Evolutionary conservation across 2,329 filamentous ascomycete species (phyloP).

Genomic region (Penicillium capsulatum): DNA sequence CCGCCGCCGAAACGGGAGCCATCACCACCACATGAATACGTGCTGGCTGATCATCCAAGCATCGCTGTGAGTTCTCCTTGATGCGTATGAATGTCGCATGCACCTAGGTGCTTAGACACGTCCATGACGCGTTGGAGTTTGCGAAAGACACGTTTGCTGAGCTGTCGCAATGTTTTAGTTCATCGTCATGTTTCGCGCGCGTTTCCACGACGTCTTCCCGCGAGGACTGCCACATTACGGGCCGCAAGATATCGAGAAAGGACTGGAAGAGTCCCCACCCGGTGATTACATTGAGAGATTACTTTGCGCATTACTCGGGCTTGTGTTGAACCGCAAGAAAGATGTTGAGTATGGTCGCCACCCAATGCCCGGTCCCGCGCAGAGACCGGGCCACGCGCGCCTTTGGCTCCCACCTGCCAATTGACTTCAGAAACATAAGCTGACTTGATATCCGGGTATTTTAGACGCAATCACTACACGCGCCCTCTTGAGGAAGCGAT

Average conservation of each 20-base stretch:
- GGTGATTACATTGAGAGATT: conserved; percentile 83
- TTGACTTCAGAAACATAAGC: conserved; percentile 22
- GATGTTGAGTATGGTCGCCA: conserved; percentile 80
- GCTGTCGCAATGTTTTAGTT: conserved; percentile 59
- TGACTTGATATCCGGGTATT: conserved; percentile 21
- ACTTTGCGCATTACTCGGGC: conserved; percentile 79
- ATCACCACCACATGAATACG: conserved; percentile 85
- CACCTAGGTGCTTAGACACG: conserved; percentile 9
- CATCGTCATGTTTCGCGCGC: conserved; percentile 94
- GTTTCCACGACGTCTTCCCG: conserved; percentile 85
- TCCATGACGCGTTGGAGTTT: conserved; percentile 27
- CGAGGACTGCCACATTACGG: conserved; percentile 85
- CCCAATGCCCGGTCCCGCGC: conserved; percentile 15
- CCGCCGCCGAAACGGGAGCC: conserved; percentile 74
- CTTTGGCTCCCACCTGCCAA: conserved; percentile 6
- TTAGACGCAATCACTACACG: conserved; percentile 83
- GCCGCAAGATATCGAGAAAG: conserved; percentile 89
- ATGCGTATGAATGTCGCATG: not conserved
- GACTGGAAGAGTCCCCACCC: conserved; percentile 70
- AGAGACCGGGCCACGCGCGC: conserved; percentile 9
- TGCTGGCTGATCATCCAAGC: conserved; percentile 82
- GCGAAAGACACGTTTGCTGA: conserved; percentile 33
- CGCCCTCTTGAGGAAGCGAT: conserved; percentile 93
- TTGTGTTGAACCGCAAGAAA: conserved; percentile 95
- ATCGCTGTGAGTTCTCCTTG: conserved; percentile 71